Base-by-base conservation (phyloP, 306 rosid species). In the Glycine soja region DNA sequence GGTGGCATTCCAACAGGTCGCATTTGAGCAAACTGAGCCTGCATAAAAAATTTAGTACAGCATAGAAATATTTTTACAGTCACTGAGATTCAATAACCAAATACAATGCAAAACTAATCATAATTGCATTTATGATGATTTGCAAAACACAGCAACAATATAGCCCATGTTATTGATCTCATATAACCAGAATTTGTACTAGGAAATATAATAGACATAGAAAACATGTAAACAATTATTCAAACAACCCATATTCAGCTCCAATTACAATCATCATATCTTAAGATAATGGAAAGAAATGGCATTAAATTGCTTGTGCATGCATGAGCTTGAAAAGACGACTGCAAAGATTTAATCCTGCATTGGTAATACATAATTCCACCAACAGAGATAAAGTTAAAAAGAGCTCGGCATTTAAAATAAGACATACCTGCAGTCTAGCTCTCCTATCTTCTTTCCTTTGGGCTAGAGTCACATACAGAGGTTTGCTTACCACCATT, bases 21-120 rank as follows among this genome's bases (percentile, higher is more conserved):
- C 97, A 96, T 92, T 82, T 93, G 99, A 56, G 98, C 90, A 89
- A 96, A 96, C 57, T 96, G 99, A 73, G 98, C 99, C 99, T 95
- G 88, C 48, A 59, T 19, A 46, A 65, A 75, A 46, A 72, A 72
- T 30, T 18, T 18, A 52, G 40, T 38, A 45, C 81, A 88, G 45
- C 53, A 75, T 48, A 80, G 48, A 47, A 16, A 77, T 16, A 81
- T 34, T 12, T 14, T 14, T 14, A 70, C 48, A 36, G 40, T 10
- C 56, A 43, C 18, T 11, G 7, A 14, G 6, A 74, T 66, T 38
- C 59, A 56, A 48, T 72, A 63, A 84, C 48, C 38, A 53, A n/a
- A 46, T 40, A 38, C 47, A 74, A 72, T 59, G n/a, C 10, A 66
- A 0, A 47, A 61, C 67, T 76, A 24, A 71, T 62, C 40, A 45